Conservation (phyloP, 2,329 filamentous ascomycete genomes). For the Pyrenophora seminiperda region DNA sequence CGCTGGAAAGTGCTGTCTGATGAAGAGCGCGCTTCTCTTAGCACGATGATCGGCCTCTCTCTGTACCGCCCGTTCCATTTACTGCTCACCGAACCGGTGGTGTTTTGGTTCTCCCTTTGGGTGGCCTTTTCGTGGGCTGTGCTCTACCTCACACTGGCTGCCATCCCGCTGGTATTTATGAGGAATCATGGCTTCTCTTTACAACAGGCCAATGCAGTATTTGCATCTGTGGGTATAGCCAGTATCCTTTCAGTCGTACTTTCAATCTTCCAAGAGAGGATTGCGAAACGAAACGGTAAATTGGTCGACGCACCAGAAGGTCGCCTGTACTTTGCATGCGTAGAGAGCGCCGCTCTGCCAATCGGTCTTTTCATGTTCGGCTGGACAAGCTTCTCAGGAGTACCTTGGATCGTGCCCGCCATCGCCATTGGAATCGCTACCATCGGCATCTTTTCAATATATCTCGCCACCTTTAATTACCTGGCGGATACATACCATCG, state of each 20-base stretch:
- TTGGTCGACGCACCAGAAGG: slow-evolving; percentile 65
- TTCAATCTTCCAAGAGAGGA: slow-evolving; percentile 73
- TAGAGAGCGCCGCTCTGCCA: slow-evolving; percentile 76
- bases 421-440: slow-evolving; percentile 75
- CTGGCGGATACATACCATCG: slow-evolving; percentile 84
- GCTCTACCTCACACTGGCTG: slow-evolving; percentile 81
- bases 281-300: slow-evolving; percentile 58
- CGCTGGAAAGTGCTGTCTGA: slow-evolving; percentile 82
- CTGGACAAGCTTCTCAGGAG: slow-evolving; percentile 66
- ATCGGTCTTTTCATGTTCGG: slow-evolving; percentile 82
- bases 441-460: slow-evolving; percentile 80
- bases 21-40: slow-evolving; percentile 72
- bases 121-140: slow-evolving; percentile 88
- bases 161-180: slow-evolving; percentile 77
- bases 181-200: slow-evolving; percentile 70
- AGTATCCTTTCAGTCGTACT: slow-evolving; percentile 68
- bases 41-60: slow-evolving; percentile 73
- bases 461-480: slow-evolving; percentile 87
- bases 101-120: slow-evolving; percentile 89
- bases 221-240: slow-evolving; percentile 72
- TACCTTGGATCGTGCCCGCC: slow-evolving; percentile 74
- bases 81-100: slow-evolving; percentile 75
- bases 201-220: slow-evolving; percentile 72
- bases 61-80: slow-evolving; percentile 78
- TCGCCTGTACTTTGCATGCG: slow-evolving; percentile 80